Evolutionary conservation across 2,329 filamentous ascomycete species (phyloP), one percentile per base, ranked within the genome.

Genomic region (Delphinella strobiligena): DNA sequence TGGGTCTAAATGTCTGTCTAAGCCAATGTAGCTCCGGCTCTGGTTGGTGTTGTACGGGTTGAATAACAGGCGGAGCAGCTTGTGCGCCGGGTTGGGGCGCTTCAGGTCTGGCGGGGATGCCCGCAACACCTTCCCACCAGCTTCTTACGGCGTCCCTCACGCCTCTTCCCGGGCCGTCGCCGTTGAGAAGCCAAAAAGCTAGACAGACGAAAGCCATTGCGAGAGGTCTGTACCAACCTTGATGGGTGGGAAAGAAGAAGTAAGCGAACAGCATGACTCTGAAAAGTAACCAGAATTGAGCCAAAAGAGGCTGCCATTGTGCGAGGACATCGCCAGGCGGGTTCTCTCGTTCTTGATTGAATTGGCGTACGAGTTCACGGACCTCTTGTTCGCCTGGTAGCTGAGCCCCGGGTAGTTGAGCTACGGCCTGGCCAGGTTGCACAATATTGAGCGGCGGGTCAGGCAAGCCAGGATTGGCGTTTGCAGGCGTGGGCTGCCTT

Each of bases 181-280:
- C 54, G 34, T 67, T 56, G 4, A 63, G 53, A 17, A 65, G 48
- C 46, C 62, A 67, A 41, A 67, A 62, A 10, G 61, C 47, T 3
- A 55, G 39, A 1, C 58, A 63, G 17, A 66, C 58, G 4, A 58
- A 50, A 4, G 55, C 51, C 7, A 69, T 51, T 41, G 64, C 54
- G 4, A 65, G 41, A 2, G 64, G 61, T 30, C 65, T 60, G 44
- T 58, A 55, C 49, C 62, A 62, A 19, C 61, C 61, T 15, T 62
- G 56, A 41, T 64, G 64, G 4, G 64, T 58, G 16, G 65, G 63
- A 19, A 68, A 68, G 43, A 77, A 66, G 49, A 79, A 66, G 52
- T 74, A 78, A 40, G 70, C 66, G 50, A 78, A 74, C 42, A 72
- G 67, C 42, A 72, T 68, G 15, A 78, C 54, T 8, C 75, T 68